A percentile compares a stretch with the other conserved stretches of the same genome.
These are phyloP conservation scores for Cucumis hystrix DNA, from an alignment of 306 rosid species.

Conservation along the genomic window DNA sequence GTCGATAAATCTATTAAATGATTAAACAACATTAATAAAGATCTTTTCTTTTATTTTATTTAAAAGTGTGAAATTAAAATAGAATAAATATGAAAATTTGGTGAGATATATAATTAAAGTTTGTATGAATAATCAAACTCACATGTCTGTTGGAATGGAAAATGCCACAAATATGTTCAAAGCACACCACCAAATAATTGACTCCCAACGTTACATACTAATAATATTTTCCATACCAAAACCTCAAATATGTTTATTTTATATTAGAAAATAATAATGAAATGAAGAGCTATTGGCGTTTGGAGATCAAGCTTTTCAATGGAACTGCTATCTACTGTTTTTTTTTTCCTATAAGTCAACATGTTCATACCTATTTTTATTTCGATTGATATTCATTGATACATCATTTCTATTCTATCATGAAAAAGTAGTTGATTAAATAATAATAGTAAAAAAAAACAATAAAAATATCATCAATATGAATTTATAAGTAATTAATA, in stretches of 20 bases:
- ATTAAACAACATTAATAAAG: not conserved
- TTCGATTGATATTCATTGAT: too few relatives aligned
- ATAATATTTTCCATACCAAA: not conserved
- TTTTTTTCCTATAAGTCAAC: too few relatives aligned
- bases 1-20: not conserved
- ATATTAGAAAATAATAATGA: not conserved
- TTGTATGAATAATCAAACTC: not conserved
- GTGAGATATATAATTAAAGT: not conserved
- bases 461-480: too few relatives aligned
- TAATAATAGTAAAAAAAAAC: too few relatives aligned
- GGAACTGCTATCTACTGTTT: too few relatives aligned
- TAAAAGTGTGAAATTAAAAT: not conserved
- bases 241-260: not conserved
- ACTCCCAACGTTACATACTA: not conserved
- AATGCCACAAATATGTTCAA: not conserved
- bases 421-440: too few relatives aligned
- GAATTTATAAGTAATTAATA: too few relatives aligned
- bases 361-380: too few relatives aligned
- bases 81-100: not conserved
- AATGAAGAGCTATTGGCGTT: too few relatives aligned
- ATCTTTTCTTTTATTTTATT: not conserved
- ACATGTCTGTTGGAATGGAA: not conserved
- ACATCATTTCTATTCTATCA: too few relatives aligned
- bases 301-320: too few relatives aligned
- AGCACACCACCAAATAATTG: constrained; percentile 3